Evolutionary conservation across 257 asterid species (phyloP).

Genomic region (Lycium barbarum): DNA sequence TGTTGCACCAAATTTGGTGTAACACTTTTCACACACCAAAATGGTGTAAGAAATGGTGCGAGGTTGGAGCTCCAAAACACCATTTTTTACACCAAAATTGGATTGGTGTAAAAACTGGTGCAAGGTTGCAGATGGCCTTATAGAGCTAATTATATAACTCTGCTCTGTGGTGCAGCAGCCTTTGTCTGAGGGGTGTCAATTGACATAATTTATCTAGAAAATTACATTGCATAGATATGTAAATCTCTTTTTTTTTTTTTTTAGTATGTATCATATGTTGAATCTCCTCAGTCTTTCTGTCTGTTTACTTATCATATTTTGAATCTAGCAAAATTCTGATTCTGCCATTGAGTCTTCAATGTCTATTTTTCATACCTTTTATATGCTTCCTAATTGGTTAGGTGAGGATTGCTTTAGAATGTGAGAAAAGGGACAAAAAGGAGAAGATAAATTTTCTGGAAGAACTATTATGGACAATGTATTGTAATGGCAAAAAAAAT

Average conservation of each 20-base stretch:
- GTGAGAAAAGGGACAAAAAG: constrained; percentile 46
- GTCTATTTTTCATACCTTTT: neutral
- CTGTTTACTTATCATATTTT: neutral
- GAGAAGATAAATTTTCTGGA: constrained; percentile 53
- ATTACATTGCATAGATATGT: neutral
- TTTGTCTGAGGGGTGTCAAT: too few species aligned
- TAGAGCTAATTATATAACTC: too few species aligned
- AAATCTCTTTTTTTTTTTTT: too few species aligned
- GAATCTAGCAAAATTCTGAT: neutral
- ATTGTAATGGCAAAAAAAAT: constrained; percentile 76
- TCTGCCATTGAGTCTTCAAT: neutral
- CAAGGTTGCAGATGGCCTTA: too few species aligned
- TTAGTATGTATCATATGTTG: neutral
- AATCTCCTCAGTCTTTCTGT: neutral
- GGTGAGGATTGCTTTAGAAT: constrained; percentile 49
- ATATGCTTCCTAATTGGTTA: neutral
- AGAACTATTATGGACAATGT: constrained; percentile 90
- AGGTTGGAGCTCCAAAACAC: too few species aligned
- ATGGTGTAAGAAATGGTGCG: too few species aligned
- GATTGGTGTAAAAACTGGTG: too few species aligned
- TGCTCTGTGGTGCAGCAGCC: too few species aligned
- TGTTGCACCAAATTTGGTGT: too few species aligned
- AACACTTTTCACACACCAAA: too few species aligned
- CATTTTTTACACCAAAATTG: too few species aligned
- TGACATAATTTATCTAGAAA: too few species aligned